These are phyloP conservation scores for Phoma sp. DNA, from an alignment of 2,329 filamentous ascomycete genomes.

Conservation along the genomic window DNA sequence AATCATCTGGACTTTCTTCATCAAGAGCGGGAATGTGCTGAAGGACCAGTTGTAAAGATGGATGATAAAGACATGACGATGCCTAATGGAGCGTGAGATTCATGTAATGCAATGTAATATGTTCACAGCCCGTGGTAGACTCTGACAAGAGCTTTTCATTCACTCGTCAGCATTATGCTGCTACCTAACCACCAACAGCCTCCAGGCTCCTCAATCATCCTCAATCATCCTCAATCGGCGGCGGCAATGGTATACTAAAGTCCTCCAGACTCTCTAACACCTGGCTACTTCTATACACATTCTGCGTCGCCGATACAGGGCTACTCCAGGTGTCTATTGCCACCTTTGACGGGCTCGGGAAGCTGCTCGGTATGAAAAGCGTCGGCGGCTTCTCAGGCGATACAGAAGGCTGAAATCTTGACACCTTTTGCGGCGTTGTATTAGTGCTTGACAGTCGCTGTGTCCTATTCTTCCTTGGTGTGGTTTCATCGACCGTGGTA, in stretches of 20 bases:
- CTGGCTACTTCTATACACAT: constrained; percentile 21
- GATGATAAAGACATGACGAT: no score
- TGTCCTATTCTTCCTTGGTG: constrained; percentile 25
- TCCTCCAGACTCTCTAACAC: constrained; percentile 36
- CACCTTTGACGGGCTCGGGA: constrained; percentile 37
- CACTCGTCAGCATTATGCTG: background rate
- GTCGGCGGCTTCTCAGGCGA: constrained; percentile 39
- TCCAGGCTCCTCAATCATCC: background rate
- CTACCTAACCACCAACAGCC: background rate
- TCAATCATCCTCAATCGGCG: constrained; percentile 27
- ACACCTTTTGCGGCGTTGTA: constrained; percentile 33
- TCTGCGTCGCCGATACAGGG: constrained; percentile 25
- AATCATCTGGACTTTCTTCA: constrained; percentile 10
- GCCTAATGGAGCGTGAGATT: no score
- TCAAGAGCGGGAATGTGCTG: constrained; percentile 5
- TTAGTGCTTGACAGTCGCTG: constrained; percentile 23
- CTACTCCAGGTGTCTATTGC: constrained; percentile 36
- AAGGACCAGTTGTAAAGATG: background rate
- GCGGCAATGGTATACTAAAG: constrained; percentile 44
- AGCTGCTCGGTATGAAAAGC: constrained; percentile 45
- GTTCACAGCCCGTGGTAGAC: no score
- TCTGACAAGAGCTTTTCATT: background rate
- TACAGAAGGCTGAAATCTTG: constrained; percentile 26
- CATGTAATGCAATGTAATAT: no score
- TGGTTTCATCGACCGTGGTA: constrained; percentile 42